Evolutionary conservation across 768 basidiomycete genomes (phyloP), one percentile per base, ranked within the genome.

Genomic region (Termitomyces sp.): DNA sequence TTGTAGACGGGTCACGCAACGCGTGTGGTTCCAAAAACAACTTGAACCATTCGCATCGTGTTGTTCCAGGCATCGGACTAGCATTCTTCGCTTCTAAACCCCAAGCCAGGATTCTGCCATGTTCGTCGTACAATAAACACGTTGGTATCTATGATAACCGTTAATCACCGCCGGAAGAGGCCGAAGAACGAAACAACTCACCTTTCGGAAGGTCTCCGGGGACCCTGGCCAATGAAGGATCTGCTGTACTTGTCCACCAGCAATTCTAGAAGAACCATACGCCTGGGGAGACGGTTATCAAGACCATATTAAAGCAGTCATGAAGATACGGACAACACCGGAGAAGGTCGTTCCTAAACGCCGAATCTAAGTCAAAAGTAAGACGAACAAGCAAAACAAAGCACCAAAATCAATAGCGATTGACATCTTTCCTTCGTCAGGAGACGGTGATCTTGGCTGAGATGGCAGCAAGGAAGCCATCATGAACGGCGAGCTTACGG

Each of bases 11-110:
- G 68, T 92, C 87, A 36, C 92, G 86, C 48, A 94, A 76, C 0
- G 84, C 90, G 55, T 82, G 82, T 3, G 93, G 93, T 66, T 94
- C 91, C 58, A 95, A 77, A 71, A 91, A 92, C 54, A 95, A 75
- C 68, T 95, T 95, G 78, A 94, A 95, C 80, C 81, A 82, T 71
- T 82, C 81, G 62, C 80, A 81, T 57, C 77, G 73, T 18, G 73
- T 75, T 12, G 83, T 84, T 7, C 91, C 89, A 3, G 81, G 77
- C 74, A 86, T 81, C 3, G 84, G 83, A 23, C 82, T 81, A 2
- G 88, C 82, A 65, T 89, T 91, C 77, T 93, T 93, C 3, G 93
- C 93, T 74, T 93, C 89, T 52, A 93, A 72, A 1, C 93, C 92
- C 92, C 93, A 95, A 5, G 89, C 87, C 26, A 91, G 66, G 2